Percentiles rank a stretch among this genome's conserved stretches.
phyloP scores from a whole-genome alignment of 2,329 filamentous ascomycete genomes.

The Curvularia sp. region DNA sequence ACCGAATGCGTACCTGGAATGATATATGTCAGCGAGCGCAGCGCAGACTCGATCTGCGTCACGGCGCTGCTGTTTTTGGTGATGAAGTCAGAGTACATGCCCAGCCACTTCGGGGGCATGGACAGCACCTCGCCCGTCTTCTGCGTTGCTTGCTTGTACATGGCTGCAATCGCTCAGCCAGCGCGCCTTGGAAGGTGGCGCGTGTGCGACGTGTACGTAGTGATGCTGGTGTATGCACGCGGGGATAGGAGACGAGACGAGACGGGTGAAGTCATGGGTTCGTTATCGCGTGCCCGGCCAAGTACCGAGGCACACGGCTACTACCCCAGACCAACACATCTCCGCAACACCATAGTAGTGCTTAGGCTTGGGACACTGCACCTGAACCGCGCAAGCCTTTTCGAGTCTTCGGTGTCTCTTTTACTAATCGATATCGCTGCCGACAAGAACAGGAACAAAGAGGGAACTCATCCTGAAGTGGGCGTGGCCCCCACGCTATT shows the following conservation, averaged over 20 bases:
- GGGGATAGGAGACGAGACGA: constrained; percentile 32
- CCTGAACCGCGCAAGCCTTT: not conserved
- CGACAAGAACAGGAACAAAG: not conserved
- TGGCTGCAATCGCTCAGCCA: constrained; percentile 32
- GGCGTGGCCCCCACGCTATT: not conserved
- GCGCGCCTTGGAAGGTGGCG: constrained; percentile 16
- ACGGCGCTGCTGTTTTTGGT: constrained; percentile 93
- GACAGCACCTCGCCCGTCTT: constrained; percentile 59
- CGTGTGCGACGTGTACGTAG: constrained; percentile 27
- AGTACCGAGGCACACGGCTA: constrained; percentile 41
- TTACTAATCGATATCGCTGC: not conserved
- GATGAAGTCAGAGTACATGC: constrained; percentile 87
- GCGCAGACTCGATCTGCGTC: constrained; percentile 90
- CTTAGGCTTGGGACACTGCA: not conserved
- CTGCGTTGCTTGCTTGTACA: constrained; percentile 50
- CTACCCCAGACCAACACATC: constrained; percentile 21
- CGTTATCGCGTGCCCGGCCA: constrained; percentile 17
- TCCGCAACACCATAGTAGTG: constrained; percentile 6
- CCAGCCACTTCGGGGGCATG: constrained; percentile 69
- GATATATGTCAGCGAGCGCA: constrained; percentile 93
- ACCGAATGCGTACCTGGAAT: constrained; percentile 71
- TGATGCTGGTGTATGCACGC: constrained; percentile 21
- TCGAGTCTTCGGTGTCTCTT: no score
- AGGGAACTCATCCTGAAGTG: not conserved
- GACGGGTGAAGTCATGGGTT: constrained; percentile 35